phyloP scores from a whole-genome alignment of 108 stramenopile genomes.

The Stephanodiscus minutulus region DNA sequence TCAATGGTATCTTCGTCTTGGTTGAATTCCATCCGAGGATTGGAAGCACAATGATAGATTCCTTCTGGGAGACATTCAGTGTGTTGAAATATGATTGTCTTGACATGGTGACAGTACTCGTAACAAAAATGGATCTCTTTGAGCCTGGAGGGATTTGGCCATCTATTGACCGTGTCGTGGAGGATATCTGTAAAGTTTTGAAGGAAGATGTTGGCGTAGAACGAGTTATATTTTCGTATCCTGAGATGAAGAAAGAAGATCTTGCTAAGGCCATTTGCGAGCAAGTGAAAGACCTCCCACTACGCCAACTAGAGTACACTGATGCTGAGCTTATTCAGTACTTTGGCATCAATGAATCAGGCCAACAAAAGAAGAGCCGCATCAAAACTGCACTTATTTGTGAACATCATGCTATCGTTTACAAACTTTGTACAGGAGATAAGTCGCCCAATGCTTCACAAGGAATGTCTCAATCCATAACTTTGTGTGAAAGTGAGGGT shows the following conservation, averaged over 20 bases:
- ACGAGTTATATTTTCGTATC: constrained; percentile 5
- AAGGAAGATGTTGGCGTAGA: constrained; percentile 20
- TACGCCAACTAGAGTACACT: constrained; percentile 13
- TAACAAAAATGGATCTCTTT: constrained; percentile 31
- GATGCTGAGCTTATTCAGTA: constrained; percentile 6
- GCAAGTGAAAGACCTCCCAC: constrained; percentile 10
- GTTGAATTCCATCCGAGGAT: constrained; percentile 22
- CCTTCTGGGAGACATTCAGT: constrained; percentile 23
- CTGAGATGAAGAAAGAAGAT: constrained; percentile 5
- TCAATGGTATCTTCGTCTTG: too few relatives aligned
- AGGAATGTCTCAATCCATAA: neutral
- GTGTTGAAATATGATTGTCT: constrained; percentile 16
- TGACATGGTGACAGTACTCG: constrained; percentile 18
- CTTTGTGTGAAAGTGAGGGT: too few relatives aligned
- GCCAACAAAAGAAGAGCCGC: neutral
- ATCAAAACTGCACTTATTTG: neutral
- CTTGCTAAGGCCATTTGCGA: neutral
- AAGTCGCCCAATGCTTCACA: neutral
- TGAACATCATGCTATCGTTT: neutral
- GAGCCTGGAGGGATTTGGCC: constrained; percentile 9
- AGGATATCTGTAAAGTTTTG: constrained; percentile 17
- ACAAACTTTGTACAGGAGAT: too few relatives aligned
- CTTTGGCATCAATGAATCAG: neutral
- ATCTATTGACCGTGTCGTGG: neutral
- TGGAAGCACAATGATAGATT: constrained; percentile 18